A percentile compares a stretch with the other conserved stretches of the same genome.
These are phyloP conservation scores for Nissolia schottii DNA, from an alignment of 306 rosid genomes.

Conservation along the genomic window DNA sequence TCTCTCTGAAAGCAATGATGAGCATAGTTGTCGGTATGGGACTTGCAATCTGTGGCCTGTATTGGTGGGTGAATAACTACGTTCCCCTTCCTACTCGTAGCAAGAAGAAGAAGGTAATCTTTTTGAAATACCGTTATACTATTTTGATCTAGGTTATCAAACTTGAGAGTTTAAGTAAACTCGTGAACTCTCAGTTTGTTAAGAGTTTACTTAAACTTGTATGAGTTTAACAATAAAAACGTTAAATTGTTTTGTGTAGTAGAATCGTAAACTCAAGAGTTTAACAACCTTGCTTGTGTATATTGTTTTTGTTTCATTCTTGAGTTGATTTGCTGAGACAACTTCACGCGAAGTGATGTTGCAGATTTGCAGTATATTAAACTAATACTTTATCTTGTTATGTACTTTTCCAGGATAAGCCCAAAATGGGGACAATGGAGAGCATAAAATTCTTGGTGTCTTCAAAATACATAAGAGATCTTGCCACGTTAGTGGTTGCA, in stretches of 20 bases:
- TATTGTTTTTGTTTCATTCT: not conserved
- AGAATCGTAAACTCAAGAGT: too few relatives aligned
- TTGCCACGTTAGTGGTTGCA: slow-evolving; percentile 98
- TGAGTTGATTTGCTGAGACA: not conserved
- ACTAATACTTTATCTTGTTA: not conserved
- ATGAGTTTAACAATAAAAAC: too few relatives aligned
- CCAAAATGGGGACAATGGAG: slow-evolving; percentile 97
- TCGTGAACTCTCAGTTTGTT: too few relatives aligned
- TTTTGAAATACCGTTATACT: not conserved
- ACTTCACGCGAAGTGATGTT: not conserved
- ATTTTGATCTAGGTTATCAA: too few relatives aligned
- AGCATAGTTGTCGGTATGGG: slow-evolving; percentile 94
- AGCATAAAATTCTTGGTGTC: slow-evolving; percentile 98
- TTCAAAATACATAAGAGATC: slow-evolving; percentile 89
- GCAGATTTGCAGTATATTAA: slow-evolving; percentile 6
- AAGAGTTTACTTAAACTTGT: too few relatives aligned
- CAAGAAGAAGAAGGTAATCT: slow-evolving; percentile 93
- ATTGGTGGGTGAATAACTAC: slow-evolving; percentile 91
- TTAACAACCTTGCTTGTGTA: too few relatives aligned
- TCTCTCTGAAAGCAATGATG: slow-evolving; percentile 93
- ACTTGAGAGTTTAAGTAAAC: too few relatives aligned
- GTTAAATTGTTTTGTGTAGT: too few relatives aligned
- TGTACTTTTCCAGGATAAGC: slow-evolving; percentile 65
- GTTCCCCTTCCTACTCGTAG: slow-evolving; percentile 92
- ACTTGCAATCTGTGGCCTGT: slow-evolving; percentile 62